Evolutionary conservation across 176 grass and related monocot genomes (phyloP), one percentile per base, ranked within the genome.

Genomic region (Phragmites australis): DNA sequence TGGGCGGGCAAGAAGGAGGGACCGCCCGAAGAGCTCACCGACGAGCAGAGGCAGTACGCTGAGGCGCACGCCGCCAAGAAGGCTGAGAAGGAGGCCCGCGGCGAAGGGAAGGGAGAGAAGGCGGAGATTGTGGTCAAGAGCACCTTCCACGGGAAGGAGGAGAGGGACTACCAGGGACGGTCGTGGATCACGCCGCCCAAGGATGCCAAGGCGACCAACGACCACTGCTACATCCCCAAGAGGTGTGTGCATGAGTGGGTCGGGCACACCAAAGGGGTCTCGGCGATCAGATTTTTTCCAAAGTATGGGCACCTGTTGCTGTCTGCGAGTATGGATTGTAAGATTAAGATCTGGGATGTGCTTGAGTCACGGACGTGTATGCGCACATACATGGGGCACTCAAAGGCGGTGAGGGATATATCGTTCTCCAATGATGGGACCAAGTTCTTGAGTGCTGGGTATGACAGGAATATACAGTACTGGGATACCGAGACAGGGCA

Each of bases 311-410:
- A 94, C 74, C 75, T 94, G 29, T 65, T 98, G 40, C 88, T 98
- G 5, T 98, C 95, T 47, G 95, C 95, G 1, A 90, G 95, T 77
- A 98, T 98, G 95, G 95, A 98, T 87, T 94, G 92, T 46, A 98
- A 93, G 87, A 90, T 98, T 57, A 98, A 98, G 80, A 98, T 98
- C 32, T 98, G 95, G 95, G 95, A 98, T 39, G 95, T 98, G 47
- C 87, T 90, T 9, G 93, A 89, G 48, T 94, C 95, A 0, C 73
- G 71, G 30, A 98, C 84, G 6, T 98, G 95, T 83, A 98, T 98
- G 95, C 88, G 95, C 2, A 98, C 95, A 0, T 98, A 98, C 61
- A 98, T 98, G 92, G 95, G 95, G n/a, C 95, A 98, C 83, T 89
- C 86, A n/a, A 98, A 98, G 82, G 95, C 95, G 0, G 95, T 98